phyloP scores from a whole-genome alignment of 805 yeast species.

The Starmerella davenportii region DNA sequence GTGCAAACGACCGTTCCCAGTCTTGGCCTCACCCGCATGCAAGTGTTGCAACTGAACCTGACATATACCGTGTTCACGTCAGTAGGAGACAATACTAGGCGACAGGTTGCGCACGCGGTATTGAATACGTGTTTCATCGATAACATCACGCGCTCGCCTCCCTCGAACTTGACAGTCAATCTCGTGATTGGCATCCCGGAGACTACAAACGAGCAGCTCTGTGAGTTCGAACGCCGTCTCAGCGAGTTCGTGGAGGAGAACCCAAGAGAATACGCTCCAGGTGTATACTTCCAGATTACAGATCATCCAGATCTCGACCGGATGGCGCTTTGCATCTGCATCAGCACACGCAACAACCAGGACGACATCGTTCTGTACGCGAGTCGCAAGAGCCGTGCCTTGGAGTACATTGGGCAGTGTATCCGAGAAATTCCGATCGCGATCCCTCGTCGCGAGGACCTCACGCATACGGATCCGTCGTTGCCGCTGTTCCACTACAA shows the following conservation, averaged over 20 bases:
- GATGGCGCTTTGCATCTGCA: slow-evolving; percentile 17
- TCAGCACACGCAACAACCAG: slow-evolving; percentile 21
- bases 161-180: slow-evolving; percentile 16
- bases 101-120: slow-evolving; percentile 25
- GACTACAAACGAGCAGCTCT: slow-evolving; percentile 23
- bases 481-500: slow-evolving; percentile 22
- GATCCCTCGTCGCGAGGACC: slow-evolving; percentile 23
- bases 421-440: slow-evolving; percentile 23
- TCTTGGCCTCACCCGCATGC: slow-evolving; percentile 17
- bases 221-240: slow-evolving; percentile 18
- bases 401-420: slow-evolving; percentile 20
- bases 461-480: slow-evolving; percentile 20
- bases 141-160: slow-evolving; percentile 24
- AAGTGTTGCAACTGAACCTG: slow-evolving; percentile 22
- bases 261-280: slow-evolving; percentile 23
- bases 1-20: slow-evolving; percentile 19
- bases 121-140: slow-evolving; percentile 25
- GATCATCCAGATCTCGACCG: slow-evolving; percentile 24
- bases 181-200: slow-evolving; percentile 24
- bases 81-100: slow-evolving; percentile 17
- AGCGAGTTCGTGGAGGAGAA: slow-evolving; percentile 21
- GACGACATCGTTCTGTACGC: slow-evolving; percentile 21
- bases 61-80: slow-evolving; percentile 23
- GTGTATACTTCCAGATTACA: slow-evolving; percentile 20
- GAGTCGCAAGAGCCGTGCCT: slow-evolving; percentile 19